Base-by-base conservation (phyloP, 257 asterid species). In the Solanum pennellii region DNA sequence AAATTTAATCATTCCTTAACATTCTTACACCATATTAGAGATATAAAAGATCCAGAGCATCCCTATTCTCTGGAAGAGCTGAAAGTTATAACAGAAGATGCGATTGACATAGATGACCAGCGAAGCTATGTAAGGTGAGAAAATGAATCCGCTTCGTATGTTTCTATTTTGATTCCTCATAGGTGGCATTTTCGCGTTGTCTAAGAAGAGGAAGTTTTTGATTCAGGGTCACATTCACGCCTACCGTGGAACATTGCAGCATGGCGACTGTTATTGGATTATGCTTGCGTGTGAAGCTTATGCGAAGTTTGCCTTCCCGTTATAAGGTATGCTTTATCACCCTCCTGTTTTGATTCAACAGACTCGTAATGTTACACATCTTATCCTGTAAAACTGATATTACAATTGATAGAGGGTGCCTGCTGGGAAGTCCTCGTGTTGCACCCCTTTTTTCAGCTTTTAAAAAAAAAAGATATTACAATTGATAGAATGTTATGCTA, bases 41-140 rank as follows among this genome's bases (percentile, higher is more conserved):
- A 95, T 89, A 94, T 97, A 89, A 97, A 97, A 92, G 99, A 97
- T 89, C 99, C 99, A 47, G 98, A 97, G 89, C 98, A 97, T 89
- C 98, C 98, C 79, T 94, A 95, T 90, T 94, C 99, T 79, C 90
- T 95, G 93, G 99, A 97, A 92, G 94, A 95, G 92, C 90, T 97
- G 90, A 95, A 97, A 91, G 99, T 97, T 87, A 91, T 95, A 42
- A 88, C 98, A 20, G 99, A 97, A 93, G 98, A 95, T 91, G 93
- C 98, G 12, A 86, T 95, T 90, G 98, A 95, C 90, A 94, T 95
- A 69, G 94, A 97, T 84, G 99, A 97, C 88, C 79, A 89, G 73
- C 87, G 18, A 23, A 94, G 97, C 91, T 87, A 91, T 85, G 94
- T 94, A 77, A 97, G 98, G 99, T 97, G 93, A 73, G 88, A 84